Base-by-base conservation (phyloP, 257 asterid genomes). In the Misopates orontium region DNA sequence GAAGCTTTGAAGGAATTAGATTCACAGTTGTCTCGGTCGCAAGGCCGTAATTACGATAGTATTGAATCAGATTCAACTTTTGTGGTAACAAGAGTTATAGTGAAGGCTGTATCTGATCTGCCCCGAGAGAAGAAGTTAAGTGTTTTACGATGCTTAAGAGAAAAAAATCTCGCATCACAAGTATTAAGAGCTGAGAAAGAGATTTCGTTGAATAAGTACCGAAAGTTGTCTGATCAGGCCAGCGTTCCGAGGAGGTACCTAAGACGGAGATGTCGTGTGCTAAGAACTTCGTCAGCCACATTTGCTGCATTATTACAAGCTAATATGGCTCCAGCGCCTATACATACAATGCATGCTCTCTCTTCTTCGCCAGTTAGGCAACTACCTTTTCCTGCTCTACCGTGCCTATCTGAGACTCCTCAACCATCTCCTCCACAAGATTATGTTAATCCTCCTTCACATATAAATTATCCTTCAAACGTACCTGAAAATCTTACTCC, bases 191-290 rank as follows among this genome's bases (percentile, higher is more conserved):
- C 15, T 19, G 54, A 61, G 55, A 36, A 42, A 24, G 39, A 60
- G 41, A 17, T 52, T 41, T 41, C 40, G 66, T 15, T 16, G 16
- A 61, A 22, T 25, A 73, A 54, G 61, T 74, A 57, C 62, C 78
- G 69, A 56, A 79, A 77, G 47, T 57, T 75, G 52, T 65, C 83
- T 25, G 62, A 28, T 49, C 72, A 77, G 81, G 56, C 75, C 19
- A 18, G 67, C 16, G 69, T 78, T 74, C 95, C 92, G 13, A 80
- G 96, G 80, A 84, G 95, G 78, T 75, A 77, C 73, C 82, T 90
- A 59, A 73, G 91, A 68, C 52, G 55, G 9, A 77, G 61, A 66
- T 57, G 54, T 45, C 8, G 53, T 14, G 42, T n/a, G 4, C 1
- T 45, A n/a, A 45, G 51, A 16, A 16, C 18, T 36, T 36, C 10